Percentiles rank a stretch among this genome's conserved stretches.
These are phyloP conservation scores for Verbascum thapsus DNA, from an alignment of 257 asterid species.

Conservation along the genomic window DNA sequence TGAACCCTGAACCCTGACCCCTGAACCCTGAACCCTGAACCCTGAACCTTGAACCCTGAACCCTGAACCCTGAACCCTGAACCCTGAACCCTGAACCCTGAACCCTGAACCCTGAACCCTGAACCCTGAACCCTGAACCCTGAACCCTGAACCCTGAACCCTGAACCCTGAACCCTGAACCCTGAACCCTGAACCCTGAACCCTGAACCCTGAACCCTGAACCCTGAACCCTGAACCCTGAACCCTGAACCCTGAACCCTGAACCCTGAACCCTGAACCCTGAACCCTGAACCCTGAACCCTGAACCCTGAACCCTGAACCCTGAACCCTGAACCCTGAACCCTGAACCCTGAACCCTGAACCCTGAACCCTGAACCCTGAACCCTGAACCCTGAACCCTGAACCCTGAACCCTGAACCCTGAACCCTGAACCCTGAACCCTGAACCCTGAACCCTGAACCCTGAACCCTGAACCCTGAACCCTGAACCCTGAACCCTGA, in stretches of 20 bases:
- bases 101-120: no score
- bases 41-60: no score
- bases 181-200: slow-evolving; percentile 7
- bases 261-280: slow-evolving; percentile 3
- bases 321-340: slow-evolving; percentile 4
- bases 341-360: slow-evolving; percentile 8
- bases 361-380: not conserved
- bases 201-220: slow-evolving; percentile 1
- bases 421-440: slow-evolving; percentile 11
- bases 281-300: slow-evolving; percentile 12
- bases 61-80: no score
- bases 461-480: slow-evolving; percentile 2
- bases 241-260: slow-evolving; percentile 15
- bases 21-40: no score
- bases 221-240: not conserved
- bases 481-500: not conserved
- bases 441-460: slow-evolving; percentile 7
- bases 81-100: no score
- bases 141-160: no score
- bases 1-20: no score
- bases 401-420: slow-evolving; percentile 12
- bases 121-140: no score
- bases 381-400: slow-evolving; percentile 10
- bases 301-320: slow-evolving; percentile 1
- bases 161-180: slow-evolving; percentile 12